Evolutionary conservation across 2,329 filamentous ascomycete species (phyloP).

Genomic region (Pestalotiopsis sp.): DNA sequence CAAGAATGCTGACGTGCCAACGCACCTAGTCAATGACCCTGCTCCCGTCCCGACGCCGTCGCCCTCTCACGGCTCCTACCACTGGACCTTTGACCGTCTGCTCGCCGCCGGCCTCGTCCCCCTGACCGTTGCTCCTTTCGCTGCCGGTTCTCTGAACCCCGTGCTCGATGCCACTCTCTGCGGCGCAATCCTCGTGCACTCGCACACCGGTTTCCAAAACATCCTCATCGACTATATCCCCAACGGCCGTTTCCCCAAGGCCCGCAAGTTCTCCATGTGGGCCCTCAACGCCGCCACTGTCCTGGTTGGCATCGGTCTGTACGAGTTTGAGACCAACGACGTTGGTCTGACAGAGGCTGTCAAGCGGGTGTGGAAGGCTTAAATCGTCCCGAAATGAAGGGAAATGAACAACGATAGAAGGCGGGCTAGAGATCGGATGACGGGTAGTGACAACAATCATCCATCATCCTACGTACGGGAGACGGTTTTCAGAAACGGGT

Average conservation of each 20-base stretch:
- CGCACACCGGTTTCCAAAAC: slow-evolving; percentile 93
- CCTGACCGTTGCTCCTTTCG: slow-evolving; percentile 88
- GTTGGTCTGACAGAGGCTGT: slow-evolving; percentile 90
- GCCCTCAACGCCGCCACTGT: slow-evolving; percentile 77
- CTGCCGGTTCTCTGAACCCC: slow-evolving; percentile 88
- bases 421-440: not conserved
- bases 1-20: slow-evolving; percentile 19
- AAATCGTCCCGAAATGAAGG: slow-evolving; percentile 19
- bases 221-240: slow-evolving; percentile 93
- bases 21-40: slow-evolving; percentile 77
- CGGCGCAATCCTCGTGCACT: slow-evolving; percentile 83
- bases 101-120: slow-evolving; percentile 83
- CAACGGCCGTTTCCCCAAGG: slow-evolving; percentile 66
- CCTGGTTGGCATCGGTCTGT: slow-evolving; percentile 83
- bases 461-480: not conserved
- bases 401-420: not conserved
- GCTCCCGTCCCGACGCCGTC: slow-evolving; percentile 72
- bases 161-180: slow-evolving; percentile 84
- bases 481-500: not conserved
- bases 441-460: not conserved
- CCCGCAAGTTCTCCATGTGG: slow-evolving; percentile 74
- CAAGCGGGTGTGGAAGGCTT: slow-evolving; percentile 88
- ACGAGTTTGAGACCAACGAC: slow-evolving; percentile 99
- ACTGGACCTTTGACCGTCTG: slow-evolving; percentile 95
- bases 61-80: slow-evolving; percentile 89